Conservation (phyloP, 306 rosid genomes). For the Parietaria judaica region DNA sequence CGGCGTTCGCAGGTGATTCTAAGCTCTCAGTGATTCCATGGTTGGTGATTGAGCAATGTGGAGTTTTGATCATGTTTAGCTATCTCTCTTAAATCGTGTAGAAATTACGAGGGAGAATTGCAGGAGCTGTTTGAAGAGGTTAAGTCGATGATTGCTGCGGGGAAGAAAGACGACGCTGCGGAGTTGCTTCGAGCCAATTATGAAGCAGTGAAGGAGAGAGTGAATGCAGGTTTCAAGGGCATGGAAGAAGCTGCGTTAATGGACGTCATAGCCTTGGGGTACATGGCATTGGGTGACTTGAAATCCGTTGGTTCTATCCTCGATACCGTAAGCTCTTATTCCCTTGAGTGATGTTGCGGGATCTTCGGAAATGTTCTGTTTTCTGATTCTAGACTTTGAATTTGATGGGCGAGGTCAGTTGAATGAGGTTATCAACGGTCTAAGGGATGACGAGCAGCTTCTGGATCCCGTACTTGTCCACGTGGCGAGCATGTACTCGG, state of each 20-base stretch:
- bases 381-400: constrained; percentile 14
- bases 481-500: constrained; percentile 84
- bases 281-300: constrained; percentile 66
- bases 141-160: constrained; percentile 57
- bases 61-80: constrained; percentile 21
- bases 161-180: constrained; percentile 46
- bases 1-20: constrained; percentile 39
- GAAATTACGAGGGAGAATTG: constrained; percentile 50
- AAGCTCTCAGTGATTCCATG: not conserved
- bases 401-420: constrained; percentile 42
- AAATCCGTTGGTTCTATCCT: constrained; percentile 44
- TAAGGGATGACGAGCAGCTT: constrained; percentile 54
- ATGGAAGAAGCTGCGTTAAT: constrained; percentile 75
- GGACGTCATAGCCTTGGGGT: constrained; percentile 72
- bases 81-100: constrained; percentile 18
- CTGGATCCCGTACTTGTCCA: constrained; percentile 77
- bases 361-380: not conserved
- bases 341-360: not conserved
- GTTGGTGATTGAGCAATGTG: not conserved
- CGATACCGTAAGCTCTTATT: constrained; percentile 38
- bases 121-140: constrained; percentile 73
- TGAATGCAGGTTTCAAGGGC: constrained; percentile 55
- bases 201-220: constrained; percentile 64
- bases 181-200: constrained; percentile 73
- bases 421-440: constrained; percentile 54